Evolutionary conservation across 805 yeast species (phyloP).

Genomic region (Metschnikowia matae): DNA sequence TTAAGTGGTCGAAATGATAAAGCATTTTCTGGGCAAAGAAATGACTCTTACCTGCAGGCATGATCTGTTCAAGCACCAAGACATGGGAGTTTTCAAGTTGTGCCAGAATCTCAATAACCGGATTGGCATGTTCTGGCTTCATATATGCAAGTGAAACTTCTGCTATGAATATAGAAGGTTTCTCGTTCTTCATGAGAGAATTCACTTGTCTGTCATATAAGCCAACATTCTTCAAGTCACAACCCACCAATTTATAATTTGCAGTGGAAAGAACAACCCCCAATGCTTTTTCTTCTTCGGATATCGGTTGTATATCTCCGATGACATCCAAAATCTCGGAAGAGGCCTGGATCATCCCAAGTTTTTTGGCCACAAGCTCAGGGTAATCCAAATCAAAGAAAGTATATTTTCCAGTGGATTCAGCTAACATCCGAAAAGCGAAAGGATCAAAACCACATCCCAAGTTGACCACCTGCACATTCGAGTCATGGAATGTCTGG

Average conservation of each 20-base stretch:
- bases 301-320: constrained; percentile 24
- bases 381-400: constrained; percentile 77
- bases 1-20: constrained; percentile 59
- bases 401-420: constrained; percentile 25
- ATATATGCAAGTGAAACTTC: constrained; percentile 83
- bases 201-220: constrained; percentile 33
- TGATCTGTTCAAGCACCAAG: constrained; percentile 63
- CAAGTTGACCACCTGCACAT: constrained; percentile 52
- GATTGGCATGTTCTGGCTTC: constrained; percentile 62
- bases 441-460: constrained; percentile 71
- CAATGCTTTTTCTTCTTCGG: constrained; percentile 13
- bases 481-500: constrained; percentile 22
- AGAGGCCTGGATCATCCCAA: constrained; percentile 46
- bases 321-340: constrained; percentile 45
- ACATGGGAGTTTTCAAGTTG: constrained; percentile 53
- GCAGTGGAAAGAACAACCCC: constrained; percentile 14
- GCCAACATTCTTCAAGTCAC: constrained; percentile 53
- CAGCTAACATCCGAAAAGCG: constrained; percentile 36
- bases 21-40: constrained; percentile 76
- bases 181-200: constrained; percentile 23
- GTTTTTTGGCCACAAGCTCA: constrained; percentile 57
- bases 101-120: constrained; percentile 49
- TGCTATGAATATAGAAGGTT: constrained; percentile 61
- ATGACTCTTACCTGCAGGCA: constrained; percentile 59
- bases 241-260: constrained; percentile 55